phyloP scores from a whole-genome alignment of 2,329 filamentous ascomycete genomes.

The Nothopassalora personata region DNA sequence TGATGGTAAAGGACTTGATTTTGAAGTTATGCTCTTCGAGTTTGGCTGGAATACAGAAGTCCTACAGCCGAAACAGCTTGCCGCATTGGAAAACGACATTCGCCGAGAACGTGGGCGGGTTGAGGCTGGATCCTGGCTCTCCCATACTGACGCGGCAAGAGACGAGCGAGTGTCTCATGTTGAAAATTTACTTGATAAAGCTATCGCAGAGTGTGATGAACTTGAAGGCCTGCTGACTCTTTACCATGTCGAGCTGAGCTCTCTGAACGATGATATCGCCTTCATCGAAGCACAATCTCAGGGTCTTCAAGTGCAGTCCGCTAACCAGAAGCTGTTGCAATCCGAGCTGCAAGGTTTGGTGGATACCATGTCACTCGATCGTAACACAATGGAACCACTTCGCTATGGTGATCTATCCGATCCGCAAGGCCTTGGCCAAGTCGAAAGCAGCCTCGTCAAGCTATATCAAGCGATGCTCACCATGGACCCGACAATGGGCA shows the following conservation, averaged over 20 bases:
- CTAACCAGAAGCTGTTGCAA: slow-evolving; percentile 91
- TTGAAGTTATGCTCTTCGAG: slow-evolving; percentile 75
- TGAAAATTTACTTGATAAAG: slow-evolving; percentile 76
- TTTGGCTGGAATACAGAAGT: slow-evolving; percentile 82
- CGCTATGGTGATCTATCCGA: slow-evolving; percentile 68
- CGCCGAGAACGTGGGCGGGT: slow-evolving; percentile 84
- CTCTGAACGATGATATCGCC: slow-evolving; percentile 87
- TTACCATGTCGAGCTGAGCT: slow-evolving; percentile 91
- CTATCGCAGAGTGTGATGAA: slow-evolving; percentile 94
- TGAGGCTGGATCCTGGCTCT: slow-evolving; percentile 88
- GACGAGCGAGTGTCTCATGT: slow-evolving; percentile 86
- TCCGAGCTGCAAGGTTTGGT: slow-evolving; percentile 85
- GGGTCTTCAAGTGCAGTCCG: slow-evolving; percentile 91
- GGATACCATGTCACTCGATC: slow-evolving; percentile 82
- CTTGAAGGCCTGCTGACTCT: slow-evolving; percentile 88
- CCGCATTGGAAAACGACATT: slow-evolving; percentile 75
- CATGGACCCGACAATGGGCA: slow-evolving; percentile 75
- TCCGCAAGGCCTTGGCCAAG: slow-evolving; percentile 63
- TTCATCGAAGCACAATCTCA: slow-evolving; percentile 98
- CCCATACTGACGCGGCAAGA: slow-evolving; percentile 68
- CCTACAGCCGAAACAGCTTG: slow-evolving; percentile 68
- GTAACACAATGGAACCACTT: slow-evolving; percentile 67
- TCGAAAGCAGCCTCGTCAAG: slow-evolving; percentile 70
- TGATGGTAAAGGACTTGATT: slow-evolving; percentile 70
- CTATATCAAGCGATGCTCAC: slow-evolving; percentile 90